These are phyloP conservation scores for Juglanconis juglandina DNA, from an alignment of 2,329 filamentous ascomycete species.

Conservation along the genomic window DNA sequence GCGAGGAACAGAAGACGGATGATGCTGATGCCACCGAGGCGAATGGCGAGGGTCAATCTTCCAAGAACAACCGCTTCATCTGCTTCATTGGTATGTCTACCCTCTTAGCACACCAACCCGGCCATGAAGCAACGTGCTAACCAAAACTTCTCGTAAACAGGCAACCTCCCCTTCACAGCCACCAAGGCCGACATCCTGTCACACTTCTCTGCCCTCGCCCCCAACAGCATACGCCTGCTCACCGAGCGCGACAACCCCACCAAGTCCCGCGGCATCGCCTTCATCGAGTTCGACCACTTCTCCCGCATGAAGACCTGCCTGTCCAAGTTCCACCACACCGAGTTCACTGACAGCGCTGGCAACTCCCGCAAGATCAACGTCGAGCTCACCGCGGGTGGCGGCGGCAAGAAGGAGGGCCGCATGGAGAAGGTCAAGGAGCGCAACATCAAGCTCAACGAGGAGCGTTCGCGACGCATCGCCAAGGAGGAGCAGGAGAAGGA, in stretches of 20 bases:
- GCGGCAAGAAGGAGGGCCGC: conserved; percentile 71
- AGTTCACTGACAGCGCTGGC: conserved; percentile 56
- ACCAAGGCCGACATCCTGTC: conserved; percentile 64
- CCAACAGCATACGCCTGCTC: conserved; percentile 68
- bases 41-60: conserved; percentile 3
- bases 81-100: conserved; percentile 64
- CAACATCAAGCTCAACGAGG: conserved; percentile 79
- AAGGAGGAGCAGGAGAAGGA: conserved; percentile 38
- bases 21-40: conserved; percentile 16
- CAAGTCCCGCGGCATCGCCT: conserved; percentile 59
- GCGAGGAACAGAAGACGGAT: conserved; percentile 19
- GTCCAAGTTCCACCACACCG: conserved; percentile 83
- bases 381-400: conserved; percentile 86
- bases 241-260: conserved; percentile 51
- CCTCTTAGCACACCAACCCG: conserved; percentile 16
- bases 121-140: conserved; percentile 7
- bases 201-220: conserved; percentile 76
- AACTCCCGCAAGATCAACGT: conserved; percentile 79
- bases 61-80: conserved; percentile 51
- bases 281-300: conserved; percentile 83
- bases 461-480: conserved; percentile 47
- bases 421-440: conserved; percentile 77
- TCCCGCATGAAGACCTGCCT: conserved; percentile 91
- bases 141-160: conserved; percentile 40
- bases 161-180: conserved; percentile 85